These are phyloP conservation scores for Scedosporium boydii DNA, from an alignment of 2,329 filamentous ascomycete species.

Conservation along the genomic window DNA sequence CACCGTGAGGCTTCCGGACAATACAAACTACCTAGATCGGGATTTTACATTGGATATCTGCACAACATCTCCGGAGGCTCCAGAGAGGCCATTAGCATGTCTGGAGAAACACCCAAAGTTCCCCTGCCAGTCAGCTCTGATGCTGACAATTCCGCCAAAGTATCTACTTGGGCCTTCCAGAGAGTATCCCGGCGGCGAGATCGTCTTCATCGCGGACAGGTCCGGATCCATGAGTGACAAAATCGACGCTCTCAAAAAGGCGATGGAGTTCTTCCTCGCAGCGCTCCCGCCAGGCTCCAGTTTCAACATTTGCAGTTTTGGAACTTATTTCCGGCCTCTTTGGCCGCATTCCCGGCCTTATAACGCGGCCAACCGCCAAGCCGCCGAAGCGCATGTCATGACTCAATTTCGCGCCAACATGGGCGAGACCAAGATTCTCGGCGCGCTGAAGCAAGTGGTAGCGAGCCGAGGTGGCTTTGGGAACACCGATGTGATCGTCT, in stretches of 20 bases:
- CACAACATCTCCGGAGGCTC: not conserved
- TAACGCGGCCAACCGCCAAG: not conserved
- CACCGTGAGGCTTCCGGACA: not conserved
- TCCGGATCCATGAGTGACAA: conserved; percentile 33
- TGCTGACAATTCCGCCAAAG: not conserved
- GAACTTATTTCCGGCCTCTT: not conserved
- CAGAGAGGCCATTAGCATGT: not conserved
- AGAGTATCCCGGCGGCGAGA: not conserved
- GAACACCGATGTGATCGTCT: not conserved
- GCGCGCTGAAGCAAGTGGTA: not conserved
- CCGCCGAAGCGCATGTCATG: not conserved
- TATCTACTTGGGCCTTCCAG: not conserved
- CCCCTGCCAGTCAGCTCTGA: not conserved
- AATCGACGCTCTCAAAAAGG: conserved; percentile 35
- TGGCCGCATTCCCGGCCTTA: not conserved
- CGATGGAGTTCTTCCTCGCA: conserved; percentile 48
- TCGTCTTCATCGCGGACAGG: conserved; percentile 1
- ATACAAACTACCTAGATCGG: not conserved
- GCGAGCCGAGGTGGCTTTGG: not conserved
- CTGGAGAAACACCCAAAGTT: not conserved
- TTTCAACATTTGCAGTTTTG: conserved; percentile 31
- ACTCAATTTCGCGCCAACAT: not conserved
- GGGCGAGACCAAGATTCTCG: not conserved
- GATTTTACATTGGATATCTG: not conserved
- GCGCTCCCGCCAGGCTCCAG: conserved; percentile 29